phyloP scores from a whole-genome alignment of 164 flowering plant genomes.

The Chimonanthus salicifolius region DNA sequence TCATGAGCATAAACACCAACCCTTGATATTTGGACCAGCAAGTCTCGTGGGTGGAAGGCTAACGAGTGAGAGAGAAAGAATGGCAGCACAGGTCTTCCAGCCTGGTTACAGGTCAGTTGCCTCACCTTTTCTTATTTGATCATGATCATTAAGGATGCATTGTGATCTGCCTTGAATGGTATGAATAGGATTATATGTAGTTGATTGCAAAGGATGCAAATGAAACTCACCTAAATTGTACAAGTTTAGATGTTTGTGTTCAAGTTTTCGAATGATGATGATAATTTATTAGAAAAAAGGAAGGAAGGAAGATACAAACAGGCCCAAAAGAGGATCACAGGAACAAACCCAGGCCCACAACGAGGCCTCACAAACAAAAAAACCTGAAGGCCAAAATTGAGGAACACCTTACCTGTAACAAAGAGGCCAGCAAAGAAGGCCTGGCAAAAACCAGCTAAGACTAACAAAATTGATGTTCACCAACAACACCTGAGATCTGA shows the following conservation, averaged over 20 bases:
- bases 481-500: too few relatives aligned
- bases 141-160: background rate
- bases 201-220: background rate
- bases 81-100: constrained; percentile 92
- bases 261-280: background rate
- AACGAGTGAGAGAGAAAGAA: constrained; percentile 77
- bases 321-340: too few relatives aligned
- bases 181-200: background rate
- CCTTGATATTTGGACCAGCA: constrained; percentile 85
- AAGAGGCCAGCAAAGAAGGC: too few relatives aligned
- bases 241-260: background rate
- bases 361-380: too few relatives aligned
- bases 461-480: too few relatives aligned
- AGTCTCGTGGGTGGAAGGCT: constrained; percentile 64
- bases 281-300: background rate
- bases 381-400: too few relatives aligned
- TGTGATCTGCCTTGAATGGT: too few relatives aligned
- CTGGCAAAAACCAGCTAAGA: too few relatives aligned
- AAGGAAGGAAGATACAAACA: too few relatives aligned
- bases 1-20: constrained; percentile 90
- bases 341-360: too few relatives aligned
- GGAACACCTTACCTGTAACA: too few relatives aligned
- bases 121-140: background rate
- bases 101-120: constrained; percentile 63
- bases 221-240: background rate